Percentiles rank a stretch among this genome's conserved stretches.
Conservation (phyloP, 306 rosid species). For the Malus sylvestris region DNA sequence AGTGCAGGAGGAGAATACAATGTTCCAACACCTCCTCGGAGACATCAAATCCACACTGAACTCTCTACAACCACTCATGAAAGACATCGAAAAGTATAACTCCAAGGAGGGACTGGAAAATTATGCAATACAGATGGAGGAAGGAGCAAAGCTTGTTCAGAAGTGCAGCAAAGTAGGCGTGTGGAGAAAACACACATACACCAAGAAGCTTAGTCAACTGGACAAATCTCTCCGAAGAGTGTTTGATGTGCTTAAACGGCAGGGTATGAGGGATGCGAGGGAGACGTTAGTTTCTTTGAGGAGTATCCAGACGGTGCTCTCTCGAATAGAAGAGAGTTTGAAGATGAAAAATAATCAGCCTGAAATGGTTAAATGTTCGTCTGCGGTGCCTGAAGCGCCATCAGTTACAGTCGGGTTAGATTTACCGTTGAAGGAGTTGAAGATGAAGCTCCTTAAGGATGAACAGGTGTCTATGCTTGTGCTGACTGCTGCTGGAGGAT, state of each 20-base stretch:
- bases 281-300: background rate
- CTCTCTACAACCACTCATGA: background rate
- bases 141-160: background rate
- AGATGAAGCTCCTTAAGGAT: conserved; percentile 26
- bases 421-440: conserved; percentile 18
- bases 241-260: background rate
- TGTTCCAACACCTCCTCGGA: background rate
- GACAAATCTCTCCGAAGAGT: background rate
- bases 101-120: background rate
- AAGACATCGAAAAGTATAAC: background rate
- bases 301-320: background rate
- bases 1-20: background rate
- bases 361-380: background rate
- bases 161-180: background rate
- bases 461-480: conserved; percentile 20
- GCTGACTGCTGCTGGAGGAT: conserved; percentile 41
- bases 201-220: background rate
- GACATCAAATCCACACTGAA: background rate
- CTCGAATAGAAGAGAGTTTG: background rate
- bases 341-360: background rate
- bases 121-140: background rate
- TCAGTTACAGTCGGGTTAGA: conserved; percentile 36
- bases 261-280: background rate
- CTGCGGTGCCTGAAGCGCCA: conserved; percentile 32
- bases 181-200: background rate